Percentiles rank a stretch among this genome's conserved stretches.
phyloP scores from a whole-genome alignment of 305 asterid genomes.

The Striga hermonthica region DNA sequence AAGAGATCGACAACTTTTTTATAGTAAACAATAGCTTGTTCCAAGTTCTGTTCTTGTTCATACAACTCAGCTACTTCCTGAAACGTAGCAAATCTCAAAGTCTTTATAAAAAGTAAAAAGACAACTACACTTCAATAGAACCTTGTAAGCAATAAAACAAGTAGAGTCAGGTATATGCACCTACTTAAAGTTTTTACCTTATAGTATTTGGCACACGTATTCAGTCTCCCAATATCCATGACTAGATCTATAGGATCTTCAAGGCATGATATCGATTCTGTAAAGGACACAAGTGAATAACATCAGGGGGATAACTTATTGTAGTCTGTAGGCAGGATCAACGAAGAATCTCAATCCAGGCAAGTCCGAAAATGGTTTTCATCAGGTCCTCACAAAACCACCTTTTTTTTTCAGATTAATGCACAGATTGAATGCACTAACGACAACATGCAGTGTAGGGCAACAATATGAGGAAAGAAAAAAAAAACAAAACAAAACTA shows the following conservation, averaged over 20 bases:
- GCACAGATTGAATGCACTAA: too few species aligned
- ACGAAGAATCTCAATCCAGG: slow-evolving; percentile 1
- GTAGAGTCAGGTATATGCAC: slow-evolving; percentile 53
- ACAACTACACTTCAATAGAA: slow-evolving; percentile 5
- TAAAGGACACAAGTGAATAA: slow-evolving; percentile 25
- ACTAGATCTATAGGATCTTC: slow-evolving; percentile 51
- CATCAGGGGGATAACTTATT: too few species aligned
- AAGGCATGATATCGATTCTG: slow-evolving; percentile 56
- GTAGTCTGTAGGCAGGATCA: slow-evolving; percentile 12
- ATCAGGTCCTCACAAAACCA: too few species aligned
- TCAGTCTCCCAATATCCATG: slow-evolving; percentile 60
- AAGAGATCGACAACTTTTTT: slow-evolving; percentile 75
- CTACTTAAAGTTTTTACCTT: slow-evolving; percentile 45
- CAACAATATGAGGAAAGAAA: slow-evolving; percentile 10
- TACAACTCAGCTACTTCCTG: slow-evolving; percentile 83
- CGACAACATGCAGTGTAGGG: slow-evolving; percentile 9
- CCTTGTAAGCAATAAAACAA: neutral
- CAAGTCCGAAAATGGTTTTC: too few species aligned
- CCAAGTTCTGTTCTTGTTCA: slow-evolving; percentile 71
- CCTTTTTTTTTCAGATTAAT: too few species aligned
- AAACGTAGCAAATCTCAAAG: slow-evolving; percentile 18
- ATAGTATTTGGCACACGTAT: slow-evolving; percentile 55
- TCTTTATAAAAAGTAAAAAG: neutral
- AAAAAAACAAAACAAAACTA: slow-evolving; percentile 17
- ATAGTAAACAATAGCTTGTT: slow-evolving; percentile 53